A percentile compares a stretch with the other conserved stretches of the same genome.
These are phyloP conservation scores for Neurospora tetrasperma DNA, from an alignment of 495 filamentous ascomycete species.

Conservation along the genomic window DNA sequence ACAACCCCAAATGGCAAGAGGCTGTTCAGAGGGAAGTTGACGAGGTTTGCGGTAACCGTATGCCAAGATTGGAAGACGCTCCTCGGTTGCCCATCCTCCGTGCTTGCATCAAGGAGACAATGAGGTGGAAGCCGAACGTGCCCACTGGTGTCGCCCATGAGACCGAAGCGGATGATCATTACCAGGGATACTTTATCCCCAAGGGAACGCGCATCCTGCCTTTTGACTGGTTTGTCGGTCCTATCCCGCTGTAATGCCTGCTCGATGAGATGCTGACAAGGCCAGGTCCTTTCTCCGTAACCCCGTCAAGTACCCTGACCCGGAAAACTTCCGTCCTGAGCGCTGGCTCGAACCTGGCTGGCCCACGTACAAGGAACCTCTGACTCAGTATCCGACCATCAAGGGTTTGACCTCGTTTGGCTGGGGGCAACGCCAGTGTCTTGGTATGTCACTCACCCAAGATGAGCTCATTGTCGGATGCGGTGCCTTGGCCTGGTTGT, in stretches of 20 bases:
- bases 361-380: conserved; percentile 42
- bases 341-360: conserved; percentile 40
- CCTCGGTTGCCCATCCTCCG: conserved; percentile 35
- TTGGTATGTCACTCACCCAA: conserved; percentile 41
- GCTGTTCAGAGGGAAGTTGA: conserved; percentile 44
- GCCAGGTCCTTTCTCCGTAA: conserved; percentile 27
- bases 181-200: conserved; percentile 32
- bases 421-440: conserved; percentile 50
- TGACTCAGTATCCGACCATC: conserved; percentile 35
- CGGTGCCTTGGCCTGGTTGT: conserved; percentile 36
- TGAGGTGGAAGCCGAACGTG: conserved; percentile 47
- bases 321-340: conserved; percentile 40
- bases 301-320: conserved; percentile 38
- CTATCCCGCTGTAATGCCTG: neutral
- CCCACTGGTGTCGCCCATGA: conserved; percentile 37
- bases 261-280: conserved; percentile 4
- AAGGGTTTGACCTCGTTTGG: conserved; percentile 43
- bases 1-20: conserved; percentile 31
- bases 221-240: conserved; percentile 32
- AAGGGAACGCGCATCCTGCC: conserved; percentile 41
- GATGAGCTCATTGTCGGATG: conserved; percentile 36
- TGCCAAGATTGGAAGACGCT: conserved; percentile 34
- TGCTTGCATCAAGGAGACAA: conserved; percentile 37
- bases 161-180: conserved; percentile 30
- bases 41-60: conserved; percentile 29